Evolutionary conservation across 2,329 filamentous ascomycete genomes (phyloP), one percentile per base, ranked within the genome.

Genomic region (Fusarium udum): DNA sequence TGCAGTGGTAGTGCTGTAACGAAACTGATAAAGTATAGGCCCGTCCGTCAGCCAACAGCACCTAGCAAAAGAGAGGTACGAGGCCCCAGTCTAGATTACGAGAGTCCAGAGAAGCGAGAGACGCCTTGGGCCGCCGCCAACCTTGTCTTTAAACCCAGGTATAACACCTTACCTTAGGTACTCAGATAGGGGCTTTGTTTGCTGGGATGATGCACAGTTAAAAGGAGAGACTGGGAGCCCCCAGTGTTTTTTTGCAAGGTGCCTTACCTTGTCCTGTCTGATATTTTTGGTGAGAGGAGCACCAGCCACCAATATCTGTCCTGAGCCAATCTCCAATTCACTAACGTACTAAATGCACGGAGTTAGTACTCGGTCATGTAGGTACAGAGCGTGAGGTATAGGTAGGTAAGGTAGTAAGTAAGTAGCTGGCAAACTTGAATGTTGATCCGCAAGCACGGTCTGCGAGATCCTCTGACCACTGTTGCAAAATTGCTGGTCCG

Each of bases 61-160:
- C 20, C 40, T 36, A 61, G 60, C 55, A 61, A 59, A 36, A 32
- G 22, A 32, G 34, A 61, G 48, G 64, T 72, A 72, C 69, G 66
- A 73, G 53, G 67, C 71, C 63, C 64, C 53, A 53, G 64, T 57
- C 51, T 53, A 66, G 62, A 73, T 73, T 74, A 73, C 67, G 67
- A 74, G 71, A 61, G 49, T 64, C 55, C 56, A 69, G 60, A 64
- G 46, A 58, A 73, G 49, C 64, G 61, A 71, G 61, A 67, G 67
- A 64, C 61, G 39, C 59, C 69, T 74, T 73, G 67, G 72, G 72
- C 72, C 52, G 56, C 66, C 64, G 65, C 59, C 72, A 64, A 74
- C 69, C 71, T 74, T 49, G 67, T 64, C 58, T 53, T 60, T 40
- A 67, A 69, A 59, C 57, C 66, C 73, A 56, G 68, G 71, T 72